phyloP scores from a whole-genome alignment of 2,329 filamentous ascomycete species.

The Clonostachys chloroleuca region DNA sequence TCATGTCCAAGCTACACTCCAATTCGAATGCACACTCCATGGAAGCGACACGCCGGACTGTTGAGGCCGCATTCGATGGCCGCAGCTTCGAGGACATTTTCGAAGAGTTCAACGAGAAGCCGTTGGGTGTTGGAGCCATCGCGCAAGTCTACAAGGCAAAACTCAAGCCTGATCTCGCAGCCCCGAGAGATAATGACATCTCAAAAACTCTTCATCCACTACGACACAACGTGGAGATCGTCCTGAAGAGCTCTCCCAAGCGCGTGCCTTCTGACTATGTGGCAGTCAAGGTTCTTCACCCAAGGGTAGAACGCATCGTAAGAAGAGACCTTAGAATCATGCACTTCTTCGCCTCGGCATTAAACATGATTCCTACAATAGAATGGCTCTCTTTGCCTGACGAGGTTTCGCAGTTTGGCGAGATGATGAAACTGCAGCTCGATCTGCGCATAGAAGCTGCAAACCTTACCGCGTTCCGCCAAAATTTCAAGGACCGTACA shows the following conservation, averaged over 20 bases:
- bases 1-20: conserved; percentile 94
- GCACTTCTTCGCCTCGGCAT: conserved; percentile 78
- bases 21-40: conserved; percentile 91
- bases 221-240: conserved; percentile 74
- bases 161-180: conserved; percentile 73
- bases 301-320: conserved; percentile 83
- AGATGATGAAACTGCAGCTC: conserved; percentile 98
- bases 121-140: conserved; percentile 90
- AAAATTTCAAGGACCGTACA: conserved; percentile 82
- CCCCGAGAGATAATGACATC: conserved; percentile 53
- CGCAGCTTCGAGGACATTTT: conserved; percentile 86
- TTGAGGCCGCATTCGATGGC: conserved; percentile 77
- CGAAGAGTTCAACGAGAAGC: conserved; percentile 86
- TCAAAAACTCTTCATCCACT: conserved; percentile 45
- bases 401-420: conserved; percentile 88
- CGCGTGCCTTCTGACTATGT: conserved; percentile 88
- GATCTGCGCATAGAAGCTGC: conserved; percentile 92
- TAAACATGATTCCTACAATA: conserved; percentile 88
- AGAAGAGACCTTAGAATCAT: conserved; percentile 92
- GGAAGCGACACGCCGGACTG: conserved; percentile 70
- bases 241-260: conserved; percentile 82
- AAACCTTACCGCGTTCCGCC: conserved; percentile 83
- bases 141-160: conserved; percentile 97
- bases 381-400: conserved; percentile 96
- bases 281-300: conserved; percentile 93